Evolutionary conservation across 208 protist genomes (phyloP).

Genomic region (Leptomonas seymouri): DNA sequence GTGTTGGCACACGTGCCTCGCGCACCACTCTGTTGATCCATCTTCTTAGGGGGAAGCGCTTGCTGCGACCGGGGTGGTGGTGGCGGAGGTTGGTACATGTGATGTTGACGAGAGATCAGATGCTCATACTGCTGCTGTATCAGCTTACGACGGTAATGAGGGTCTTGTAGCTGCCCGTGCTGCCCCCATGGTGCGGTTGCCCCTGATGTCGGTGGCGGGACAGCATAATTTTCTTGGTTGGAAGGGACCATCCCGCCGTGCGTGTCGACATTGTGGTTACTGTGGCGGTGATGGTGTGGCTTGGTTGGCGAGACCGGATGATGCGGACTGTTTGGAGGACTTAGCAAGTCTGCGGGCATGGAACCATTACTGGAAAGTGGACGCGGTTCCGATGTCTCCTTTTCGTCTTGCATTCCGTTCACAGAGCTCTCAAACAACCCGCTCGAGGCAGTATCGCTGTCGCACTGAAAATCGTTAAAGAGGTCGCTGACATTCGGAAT

Average conservation of each 20-base stretch:
- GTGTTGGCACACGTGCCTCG: background rate
- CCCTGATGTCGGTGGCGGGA: background rate
- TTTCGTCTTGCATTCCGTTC: background rate
- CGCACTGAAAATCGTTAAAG: conserved; percentile 4
- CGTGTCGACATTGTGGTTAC: background rate
- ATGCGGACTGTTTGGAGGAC: too few relatives aligned
- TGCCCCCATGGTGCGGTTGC: background rate
- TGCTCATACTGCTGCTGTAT: conserved; percentile 6
- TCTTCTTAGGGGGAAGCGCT: background rate
- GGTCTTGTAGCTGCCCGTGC: background rate
- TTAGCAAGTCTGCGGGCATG: too few relatives aligned
- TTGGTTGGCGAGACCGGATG: background rate
- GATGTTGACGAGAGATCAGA: conserved; percentile 1
- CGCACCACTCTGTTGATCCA: too few relatives aligned
- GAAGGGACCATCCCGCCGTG: background rate
- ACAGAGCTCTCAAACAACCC: background rate
- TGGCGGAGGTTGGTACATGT: background rate
- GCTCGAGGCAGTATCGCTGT: background rate
- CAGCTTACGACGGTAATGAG: background rate
- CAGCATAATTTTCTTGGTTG: background rate
- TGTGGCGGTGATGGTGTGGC: background rate
- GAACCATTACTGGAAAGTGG: too few relatives aligned
- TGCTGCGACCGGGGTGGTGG: background rate
- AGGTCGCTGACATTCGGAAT: conserved; percentile 20
- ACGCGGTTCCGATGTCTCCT: background rate